These are phyloP conservation scores for Torulaspora pretoriensis DNA, from an alignment of 1,139 yeast genomes.

Conservation along the genomic window DNA sequence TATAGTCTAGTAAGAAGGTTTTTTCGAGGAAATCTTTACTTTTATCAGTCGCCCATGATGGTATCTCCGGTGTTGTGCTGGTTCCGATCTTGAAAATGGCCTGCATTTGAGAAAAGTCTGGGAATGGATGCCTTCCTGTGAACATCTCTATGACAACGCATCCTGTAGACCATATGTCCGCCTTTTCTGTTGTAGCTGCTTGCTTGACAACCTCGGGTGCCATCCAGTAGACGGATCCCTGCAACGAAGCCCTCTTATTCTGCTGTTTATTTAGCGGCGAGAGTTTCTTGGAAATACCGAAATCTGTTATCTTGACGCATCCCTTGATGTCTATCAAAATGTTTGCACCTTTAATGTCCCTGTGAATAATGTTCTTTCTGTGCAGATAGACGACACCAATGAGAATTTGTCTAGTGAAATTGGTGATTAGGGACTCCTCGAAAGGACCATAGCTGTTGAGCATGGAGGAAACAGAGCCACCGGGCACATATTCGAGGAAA, in stretches of 20 bases:
- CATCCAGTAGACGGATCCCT: constrained; percentile 97
- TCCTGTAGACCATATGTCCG: constrained; percentile 95
- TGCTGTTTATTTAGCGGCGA: constrained; percentile 34
- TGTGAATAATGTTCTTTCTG: constrained; percentile 75
- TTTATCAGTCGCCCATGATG: constrained; percentile 67
- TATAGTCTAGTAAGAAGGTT: constrained; percentile 73
- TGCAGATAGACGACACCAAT: constrained; percentile 80
- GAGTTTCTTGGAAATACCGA: constrained; percentile 81
- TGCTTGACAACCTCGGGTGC: constrained; percentile 96
- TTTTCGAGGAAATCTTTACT: constrained; percentile 62
- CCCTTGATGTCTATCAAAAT: constrained; percentile 87
- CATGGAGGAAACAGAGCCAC: constrained; percentile 92
- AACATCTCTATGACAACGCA: constrained; percentile 90
- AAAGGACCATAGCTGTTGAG: constrained; percentile 82
- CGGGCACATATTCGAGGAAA: constrained; percentile 92
- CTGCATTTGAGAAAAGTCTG: constrained; percentile 92
- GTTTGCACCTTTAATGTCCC: constrained; percentile 93
- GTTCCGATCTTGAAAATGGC: constrained; percentile 92
- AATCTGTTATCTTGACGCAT: constrained; percentile 86
- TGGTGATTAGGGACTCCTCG: constrained; percentile 82
- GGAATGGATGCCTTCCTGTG: constrained; percentile 92
- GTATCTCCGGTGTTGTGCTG: constrained; percentile 69
- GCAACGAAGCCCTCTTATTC: constrained; percentile 71
- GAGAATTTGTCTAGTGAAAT: constrained; percentile 77
- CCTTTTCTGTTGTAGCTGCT: constrained; percentile 80